phyloP scores from a whole-genome alignment of 129 eudicot species.

The Gnaphalium uliginosum region DNA sequence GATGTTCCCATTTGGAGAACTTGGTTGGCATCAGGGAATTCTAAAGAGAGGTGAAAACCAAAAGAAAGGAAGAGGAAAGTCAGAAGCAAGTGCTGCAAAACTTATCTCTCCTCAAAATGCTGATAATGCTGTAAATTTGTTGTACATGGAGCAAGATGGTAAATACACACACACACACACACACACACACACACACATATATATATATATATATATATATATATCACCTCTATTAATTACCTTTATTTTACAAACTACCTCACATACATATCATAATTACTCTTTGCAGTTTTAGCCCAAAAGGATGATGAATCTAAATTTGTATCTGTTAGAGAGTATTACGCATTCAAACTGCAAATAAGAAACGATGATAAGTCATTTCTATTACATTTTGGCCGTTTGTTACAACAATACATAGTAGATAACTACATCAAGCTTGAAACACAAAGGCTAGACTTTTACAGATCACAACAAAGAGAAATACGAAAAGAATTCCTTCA shows the following conservation, averaged over 20 bases:
- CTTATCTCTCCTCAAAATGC: background rate
- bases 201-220: background rate
- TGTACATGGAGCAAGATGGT: background rate
- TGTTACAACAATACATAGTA: constrained; percentile 17
- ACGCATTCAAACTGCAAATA: constrained; percentile 13
- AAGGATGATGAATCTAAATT: background rate
- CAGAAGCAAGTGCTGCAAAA: background rate
- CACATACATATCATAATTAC: background rate
- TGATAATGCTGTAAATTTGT: background rate
- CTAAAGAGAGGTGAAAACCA: background rate
- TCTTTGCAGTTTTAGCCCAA: background rate
- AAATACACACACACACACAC: too few relatives aligned
- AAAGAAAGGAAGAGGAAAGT: background rate
- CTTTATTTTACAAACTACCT: background rate
- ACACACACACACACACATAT: too few relatives aligned
- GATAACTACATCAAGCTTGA: constrained; percentile 34
- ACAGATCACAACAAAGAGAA: background rate
- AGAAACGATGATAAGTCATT: background rate
- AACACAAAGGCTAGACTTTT: constrained; percentile 22
- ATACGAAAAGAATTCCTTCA: constrained; percentile 15
- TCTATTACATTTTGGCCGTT: constrained; percentile 1
- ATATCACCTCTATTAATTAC: background rate
- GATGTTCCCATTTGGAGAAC: background rate
- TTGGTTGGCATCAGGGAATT: background rate
- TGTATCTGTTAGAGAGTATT: constrained; percentile 14